phyloP scores from a whole-genome alignment of 441 rosid genomes.

The Bocquillonia castaneifolia region DNA sequence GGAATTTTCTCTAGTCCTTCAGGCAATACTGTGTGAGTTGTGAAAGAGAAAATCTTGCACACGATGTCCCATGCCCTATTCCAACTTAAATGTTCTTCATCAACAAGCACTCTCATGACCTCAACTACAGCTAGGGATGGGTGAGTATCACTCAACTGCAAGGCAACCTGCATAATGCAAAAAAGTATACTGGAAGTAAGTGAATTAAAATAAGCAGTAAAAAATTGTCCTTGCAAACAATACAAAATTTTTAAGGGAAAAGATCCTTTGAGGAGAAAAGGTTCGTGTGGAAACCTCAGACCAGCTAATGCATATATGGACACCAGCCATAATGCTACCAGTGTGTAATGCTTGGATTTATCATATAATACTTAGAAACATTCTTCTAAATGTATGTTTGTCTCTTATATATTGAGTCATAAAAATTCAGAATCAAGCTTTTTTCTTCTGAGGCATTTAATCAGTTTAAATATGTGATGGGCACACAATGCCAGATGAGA shows the following conservation, averaged over 20 bases:
- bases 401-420: not conserved
- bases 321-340: not conserved
- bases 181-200: conserved; percentile 12
- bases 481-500: not conserved
- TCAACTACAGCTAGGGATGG: conserved; percentile 50
- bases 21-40: conserved; percentile 46
- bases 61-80: conserved; percentile 40
- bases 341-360: not conserved
- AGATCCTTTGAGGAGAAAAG: not conserved
- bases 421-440: not conserved
- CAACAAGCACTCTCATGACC: conserved; percentile 50
- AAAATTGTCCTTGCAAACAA: conserved; percentile 3
- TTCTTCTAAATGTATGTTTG: not conserved
- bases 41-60: conserved; percentile 44
- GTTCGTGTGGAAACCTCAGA: not conserved
- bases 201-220: not conserved
- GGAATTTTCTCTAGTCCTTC: conserved; percentile 48
- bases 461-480: not conserved
- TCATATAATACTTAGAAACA: not conserved
- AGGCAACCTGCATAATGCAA: conserved; percentile 39
- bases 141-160: conserved; percentile 60
- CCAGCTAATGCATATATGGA: not conserved
- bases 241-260: not conserved
- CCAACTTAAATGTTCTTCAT: conserved; percentile 46
- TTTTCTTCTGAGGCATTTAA: not conserved